Evolutionary conservation across 139 green algal genomes (phyloP).

Genomic region (Pleodorina starrii): DNA sequence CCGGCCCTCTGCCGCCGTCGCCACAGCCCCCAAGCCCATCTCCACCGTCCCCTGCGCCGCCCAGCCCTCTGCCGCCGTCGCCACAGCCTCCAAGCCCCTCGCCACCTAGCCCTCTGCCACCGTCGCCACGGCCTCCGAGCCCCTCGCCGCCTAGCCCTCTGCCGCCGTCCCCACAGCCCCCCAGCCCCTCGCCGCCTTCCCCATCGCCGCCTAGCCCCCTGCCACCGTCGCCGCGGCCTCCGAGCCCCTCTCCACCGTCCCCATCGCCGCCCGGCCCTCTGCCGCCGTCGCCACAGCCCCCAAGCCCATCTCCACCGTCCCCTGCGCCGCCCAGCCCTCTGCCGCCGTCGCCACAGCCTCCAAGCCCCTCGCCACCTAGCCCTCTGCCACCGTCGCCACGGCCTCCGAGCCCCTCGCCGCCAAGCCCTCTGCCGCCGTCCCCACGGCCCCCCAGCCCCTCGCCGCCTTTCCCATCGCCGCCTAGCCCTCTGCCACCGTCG

Average conservation of each 20-base stretch:
- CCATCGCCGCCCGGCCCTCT: background rate
- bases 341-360: background rate
- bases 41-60: background rate
- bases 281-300: background rate
- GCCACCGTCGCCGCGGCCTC: background rate
- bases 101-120: background rate
- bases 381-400: background rate
- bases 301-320: background rate
- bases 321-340: background rate
- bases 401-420: background rate
- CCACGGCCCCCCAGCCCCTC: background rate
- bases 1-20: background rate
- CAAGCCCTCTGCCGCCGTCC: background rate
- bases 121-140: background rate
- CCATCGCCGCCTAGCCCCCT: background rate
- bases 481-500: background rate
- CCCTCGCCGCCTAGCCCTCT: background rate
- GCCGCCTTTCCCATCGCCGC: background rate
- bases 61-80: background rate
- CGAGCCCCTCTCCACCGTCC: background rate
- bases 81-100: background rate
- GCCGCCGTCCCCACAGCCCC: background rate
- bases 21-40: background rate
- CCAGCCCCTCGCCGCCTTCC: background rate
- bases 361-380: background rate